phyloP scores from a whole-genome alignment of 768 basidiomycete species.

The Ephemerocybe angulata region DNA sequence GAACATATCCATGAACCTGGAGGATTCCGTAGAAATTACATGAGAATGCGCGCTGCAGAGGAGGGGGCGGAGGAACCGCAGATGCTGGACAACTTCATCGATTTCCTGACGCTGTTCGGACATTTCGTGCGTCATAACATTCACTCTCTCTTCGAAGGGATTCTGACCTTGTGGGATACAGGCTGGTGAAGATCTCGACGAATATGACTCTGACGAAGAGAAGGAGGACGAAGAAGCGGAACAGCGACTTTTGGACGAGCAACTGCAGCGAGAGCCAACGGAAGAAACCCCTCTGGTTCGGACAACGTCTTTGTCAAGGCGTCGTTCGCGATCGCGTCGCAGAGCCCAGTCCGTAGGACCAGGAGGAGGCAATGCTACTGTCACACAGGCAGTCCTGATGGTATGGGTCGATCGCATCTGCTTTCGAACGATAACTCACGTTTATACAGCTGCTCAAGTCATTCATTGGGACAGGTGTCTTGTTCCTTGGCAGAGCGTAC shows the following conservation, averaged over 20 bases:
- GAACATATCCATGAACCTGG: slow-evolving; percentile 95
- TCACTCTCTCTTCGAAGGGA: background rate
- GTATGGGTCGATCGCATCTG: slow-evolving; percentile 36
- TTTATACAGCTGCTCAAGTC: slow-evolving; percentile 73
- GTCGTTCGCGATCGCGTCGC: slow-evolving; percentile 49
- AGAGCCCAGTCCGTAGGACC: slow-evolving; percentile 50
- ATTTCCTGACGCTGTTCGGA: slow-evolving; percentile 92
- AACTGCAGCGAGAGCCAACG: slow-evolving; percentile 22
- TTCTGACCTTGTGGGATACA: slow-evolving; percentile 25
- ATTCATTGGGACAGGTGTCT: slow-evolving; percentile 92
- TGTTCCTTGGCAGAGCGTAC: slow-evolving; percentile 94
- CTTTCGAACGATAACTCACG: slow-evolving; percentile 2
- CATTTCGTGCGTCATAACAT: slow-evolving; percentile 73
- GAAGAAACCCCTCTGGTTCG: slow-evolving; percentile 60
- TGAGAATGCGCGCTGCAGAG: slow-evolving; percentile 67
- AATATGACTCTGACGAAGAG: slow-evolving; percentile 83
- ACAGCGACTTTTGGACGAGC: slow-evolving; percentile 21
- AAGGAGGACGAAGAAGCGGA: slow-evolving; percentile 69
- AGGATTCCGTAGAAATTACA: slow-evolving; percentile 88
- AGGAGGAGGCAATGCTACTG: slow-evolving; percentile 81
- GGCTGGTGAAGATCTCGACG: slow-evolving; percentile 90
- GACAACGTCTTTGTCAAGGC: slow-evolving; percentile 21
- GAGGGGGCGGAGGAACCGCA: slow-evolving; percentile 58
- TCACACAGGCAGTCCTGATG: slow-evolving; percentile 91
- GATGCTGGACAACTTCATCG: slow-evolving; percentile 83